Percentiles rank a stretch among this genome's conserved stretches.
phyloP scores from a whole-genome alignment of 352 stramenopile species.

The Aphanomyces invadans region DNA sequence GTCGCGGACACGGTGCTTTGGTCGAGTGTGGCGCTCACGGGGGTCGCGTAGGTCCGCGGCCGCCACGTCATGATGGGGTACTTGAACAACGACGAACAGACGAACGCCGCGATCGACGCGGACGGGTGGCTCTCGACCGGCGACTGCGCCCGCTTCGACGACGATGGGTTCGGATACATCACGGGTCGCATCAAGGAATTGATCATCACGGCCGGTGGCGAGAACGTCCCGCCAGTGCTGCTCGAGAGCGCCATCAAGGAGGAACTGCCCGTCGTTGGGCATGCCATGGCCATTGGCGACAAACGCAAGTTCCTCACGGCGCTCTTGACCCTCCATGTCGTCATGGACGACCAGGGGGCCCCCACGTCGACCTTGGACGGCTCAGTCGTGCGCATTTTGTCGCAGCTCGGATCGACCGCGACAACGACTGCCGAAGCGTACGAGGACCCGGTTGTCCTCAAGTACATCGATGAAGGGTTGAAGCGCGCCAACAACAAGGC shows the following conservation, averaged over 20 bases:
- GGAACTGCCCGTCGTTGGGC: constrained; percentile 36
- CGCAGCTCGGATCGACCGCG: constrained; percentile 30
- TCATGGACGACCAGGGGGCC: constrained; percentile 30
- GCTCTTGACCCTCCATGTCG: constrained; percentile 39
- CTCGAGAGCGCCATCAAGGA: constrained; percentile 54
- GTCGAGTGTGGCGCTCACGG: too few species aligned
- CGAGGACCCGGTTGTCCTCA: constrained; percentile 27
- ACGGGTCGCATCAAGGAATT: constrained; percentile 74
- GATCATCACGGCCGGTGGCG: constrained; percentile 67
- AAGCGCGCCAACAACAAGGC: constrained; percentile 23
- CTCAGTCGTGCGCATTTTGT: constrained; percentile 31
- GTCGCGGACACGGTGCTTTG: too few species aligned
- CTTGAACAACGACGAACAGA: constrained; percentile 44
- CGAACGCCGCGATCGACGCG: constrained; percentile 45
- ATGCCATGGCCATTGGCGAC: constrained; percentile 57
- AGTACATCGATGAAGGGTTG: constrained; percentile 37
- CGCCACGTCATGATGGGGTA: constrained; percentile 69
- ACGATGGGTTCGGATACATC: constrained; percentile 52
- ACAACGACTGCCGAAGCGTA: constrained; percentile 44
- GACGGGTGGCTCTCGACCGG: constrained; percentile 63
- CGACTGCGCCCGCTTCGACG: constrained; percentile 47
- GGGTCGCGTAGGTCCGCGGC: constrained; percentile 48
- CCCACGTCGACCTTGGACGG: constrained; percentile 36
- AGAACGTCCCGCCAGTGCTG: constrained; percentile 60
- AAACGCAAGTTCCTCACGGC: constrained; percentile 51